Conservation (phyloP, 2,329 filamentous ascomycete species). For the Microsporum canis region DNA sequence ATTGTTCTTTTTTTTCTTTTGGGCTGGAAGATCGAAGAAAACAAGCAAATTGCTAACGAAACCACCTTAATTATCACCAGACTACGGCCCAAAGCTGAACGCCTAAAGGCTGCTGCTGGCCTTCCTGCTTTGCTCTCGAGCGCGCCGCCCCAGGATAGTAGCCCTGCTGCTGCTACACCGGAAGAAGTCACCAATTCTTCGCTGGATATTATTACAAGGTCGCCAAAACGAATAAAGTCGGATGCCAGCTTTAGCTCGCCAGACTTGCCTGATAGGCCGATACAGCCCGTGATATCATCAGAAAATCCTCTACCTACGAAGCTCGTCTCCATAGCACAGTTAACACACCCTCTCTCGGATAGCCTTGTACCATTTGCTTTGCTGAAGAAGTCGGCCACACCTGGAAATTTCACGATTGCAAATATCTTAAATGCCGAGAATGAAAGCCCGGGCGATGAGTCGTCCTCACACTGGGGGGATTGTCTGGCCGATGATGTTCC, state of each 20-base stretch:
- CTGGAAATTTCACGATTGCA: constrained; percentile 16
- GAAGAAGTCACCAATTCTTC: background rate
- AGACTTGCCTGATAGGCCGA: background rate
- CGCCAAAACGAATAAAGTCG: background rate
- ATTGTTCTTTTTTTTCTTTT: background rate
- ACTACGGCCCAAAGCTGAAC: constrained; percentile 15
- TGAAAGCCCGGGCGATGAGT: constrained; percentile 7
- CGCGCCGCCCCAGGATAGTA: background rate
- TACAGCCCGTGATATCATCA: background rate
- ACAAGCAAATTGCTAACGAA: background rate
- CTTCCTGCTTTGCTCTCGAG: constrained; percentile 1
- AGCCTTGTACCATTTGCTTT: constrained; percentile 14
- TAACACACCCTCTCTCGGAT: constrained; percentile 6
- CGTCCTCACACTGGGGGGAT: background rate
- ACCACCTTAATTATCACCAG: constrained; percentile 6
- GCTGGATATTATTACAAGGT: background rate
- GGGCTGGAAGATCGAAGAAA: background rate
- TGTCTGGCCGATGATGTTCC: constrained; percentile 2
- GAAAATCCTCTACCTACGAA: background rate
- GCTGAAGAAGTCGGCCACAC: constrained; percentile 20
- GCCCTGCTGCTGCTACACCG: background rate
- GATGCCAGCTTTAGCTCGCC: background rate
- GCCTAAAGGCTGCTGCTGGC: constrained; percentile 8
- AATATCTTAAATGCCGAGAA: constrained; percentile 16
- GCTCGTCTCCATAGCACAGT: background rate